Conservation (phyloP, 2,329 filamentous ascomycete species). For the Ophiostoma ulmi region DNA sequence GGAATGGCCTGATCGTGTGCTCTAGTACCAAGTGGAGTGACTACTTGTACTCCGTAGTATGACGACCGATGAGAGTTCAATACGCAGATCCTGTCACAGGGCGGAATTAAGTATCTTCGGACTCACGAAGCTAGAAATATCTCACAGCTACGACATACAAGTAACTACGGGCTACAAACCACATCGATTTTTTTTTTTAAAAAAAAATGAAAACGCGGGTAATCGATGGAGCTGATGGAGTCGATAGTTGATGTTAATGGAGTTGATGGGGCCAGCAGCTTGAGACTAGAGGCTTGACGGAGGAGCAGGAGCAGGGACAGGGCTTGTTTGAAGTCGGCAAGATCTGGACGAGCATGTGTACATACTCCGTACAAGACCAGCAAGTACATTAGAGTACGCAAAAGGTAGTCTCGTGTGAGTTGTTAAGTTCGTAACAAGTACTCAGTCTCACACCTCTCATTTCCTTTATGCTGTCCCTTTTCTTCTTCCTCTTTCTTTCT, state of each 20-base stretch:
- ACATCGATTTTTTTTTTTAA: not conserved
- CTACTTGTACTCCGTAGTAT: not conserved
- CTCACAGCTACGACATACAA: not conserved
- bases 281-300: constrained; percentile 4
- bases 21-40: constrained; percentile 1
- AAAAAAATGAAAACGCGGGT: constrained; percentile 5
- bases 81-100: not conserved
- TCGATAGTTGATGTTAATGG: not conserved
- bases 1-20: constrained; percentile 12
- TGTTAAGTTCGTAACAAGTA: not conserved
- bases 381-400: not conserved
- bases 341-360: constrained; percentile 3
- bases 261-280: not conserved
- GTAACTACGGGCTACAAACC: not conserved
- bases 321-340: constrained; percentile 3
- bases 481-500: not conserved
- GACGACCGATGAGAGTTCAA: not conserved
- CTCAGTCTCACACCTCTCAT: not conserved
- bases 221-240: constrained; percentile 8
- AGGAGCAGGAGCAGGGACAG: constrained; percentile 2
- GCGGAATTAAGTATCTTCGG: not conserved
- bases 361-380: not conserved
- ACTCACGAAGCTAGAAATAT: not conserved
- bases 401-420: not conserved
- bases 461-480: not conserved